A percentile compares a stretch with the other conserved stretches of the same genome.
Evolutionary conservation across 108 stramenopile species (phyloP).

Genomic region (Cyclotella baltica): DNA sequence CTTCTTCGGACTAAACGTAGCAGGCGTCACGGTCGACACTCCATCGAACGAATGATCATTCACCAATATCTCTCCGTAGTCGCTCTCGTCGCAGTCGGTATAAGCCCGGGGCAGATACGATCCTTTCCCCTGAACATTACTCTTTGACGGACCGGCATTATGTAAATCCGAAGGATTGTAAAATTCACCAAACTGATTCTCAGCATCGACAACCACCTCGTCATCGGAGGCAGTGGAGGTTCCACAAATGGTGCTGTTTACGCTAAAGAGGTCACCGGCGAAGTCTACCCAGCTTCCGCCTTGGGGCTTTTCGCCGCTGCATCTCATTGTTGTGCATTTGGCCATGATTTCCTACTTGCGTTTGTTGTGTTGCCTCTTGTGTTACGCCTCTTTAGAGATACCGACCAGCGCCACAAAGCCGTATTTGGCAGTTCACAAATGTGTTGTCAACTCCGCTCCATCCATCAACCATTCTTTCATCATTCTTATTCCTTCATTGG

Average conservation of each 20-base stretch:
- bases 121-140: neutral
- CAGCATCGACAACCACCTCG: neutral
- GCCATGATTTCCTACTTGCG: no score
- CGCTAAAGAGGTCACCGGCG: conserved; percentile 13
- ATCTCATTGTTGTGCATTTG: neutral
- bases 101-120: neutral
- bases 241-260: conserved; percentile 1
- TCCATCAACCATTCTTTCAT: no score
- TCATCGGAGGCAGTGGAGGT: neutral
- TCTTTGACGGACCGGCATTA: neutral
- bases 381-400: no score
- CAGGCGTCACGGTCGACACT: conserved; percentile 10
- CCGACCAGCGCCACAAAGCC: no score
- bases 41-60: neutral
- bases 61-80: conserved; percentile 11
- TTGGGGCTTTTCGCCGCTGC: neutral
- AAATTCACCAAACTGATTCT: neutral
- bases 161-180: neutral
- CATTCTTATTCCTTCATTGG: no score
- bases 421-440: no score
- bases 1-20: conserved; percentile 3
- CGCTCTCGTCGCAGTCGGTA: neutral
- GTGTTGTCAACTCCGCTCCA: no score
- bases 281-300: neutral
- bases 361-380: no score